A percentile compares a stretch with the other conserved stretches of the same genome.
These are phyloP conservation scores for Salix caprea DNA, from an alignment of 345 rosid genomes.

Conservation along the genomic window DNA sequence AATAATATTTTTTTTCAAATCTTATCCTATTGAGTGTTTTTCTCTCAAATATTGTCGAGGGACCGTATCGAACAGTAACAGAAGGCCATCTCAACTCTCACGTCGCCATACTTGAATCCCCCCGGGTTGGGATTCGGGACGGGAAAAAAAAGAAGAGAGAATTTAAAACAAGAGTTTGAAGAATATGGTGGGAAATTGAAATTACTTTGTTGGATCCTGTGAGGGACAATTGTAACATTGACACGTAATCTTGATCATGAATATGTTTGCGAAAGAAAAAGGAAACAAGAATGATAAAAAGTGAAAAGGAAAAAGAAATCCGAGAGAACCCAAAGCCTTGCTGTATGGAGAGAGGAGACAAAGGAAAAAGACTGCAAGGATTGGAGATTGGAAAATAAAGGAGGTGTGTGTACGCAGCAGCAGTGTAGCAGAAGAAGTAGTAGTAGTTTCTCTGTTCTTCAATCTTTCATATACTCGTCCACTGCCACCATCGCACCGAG, in stretches of 20 bases:
- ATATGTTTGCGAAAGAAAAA: conserved; percentile 36
- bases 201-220: conserved; percentile 63
- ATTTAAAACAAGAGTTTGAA: neutral
- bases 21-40: too few species aligned
- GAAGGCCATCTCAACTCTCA: neutral
- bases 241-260: conserved; percentile 14
- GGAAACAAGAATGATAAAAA: conserved; percentile 53
- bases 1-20: too few species aligned
- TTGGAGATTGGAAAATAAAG: neutral
- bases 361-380: neutral
- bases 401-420: neutral
- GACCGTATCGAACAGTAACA: neutral
- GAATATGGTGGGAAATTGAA: conserved; percentile 35
- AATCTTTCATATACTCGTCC: conserved; percentile 10
- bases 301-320: conserved; percentile 36
- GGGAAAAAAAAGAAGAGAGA: too few species aligned
- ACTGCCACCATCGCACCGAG: conserved; percentile 2
- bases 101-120: neutral
- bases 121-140: neutral
- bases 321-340: conserved; percentile 23
- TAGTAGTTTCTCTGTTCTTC: neutral
- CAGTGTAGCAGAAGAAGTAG: neutral
- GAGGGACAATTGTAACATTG: conserved; percentile 31
- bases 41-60: too few species aligned
- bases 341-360: neutral